phyloP scores from a whole-genome alignment of 352 stramenopile species.

The Stramenopiles sp. region DNA sequence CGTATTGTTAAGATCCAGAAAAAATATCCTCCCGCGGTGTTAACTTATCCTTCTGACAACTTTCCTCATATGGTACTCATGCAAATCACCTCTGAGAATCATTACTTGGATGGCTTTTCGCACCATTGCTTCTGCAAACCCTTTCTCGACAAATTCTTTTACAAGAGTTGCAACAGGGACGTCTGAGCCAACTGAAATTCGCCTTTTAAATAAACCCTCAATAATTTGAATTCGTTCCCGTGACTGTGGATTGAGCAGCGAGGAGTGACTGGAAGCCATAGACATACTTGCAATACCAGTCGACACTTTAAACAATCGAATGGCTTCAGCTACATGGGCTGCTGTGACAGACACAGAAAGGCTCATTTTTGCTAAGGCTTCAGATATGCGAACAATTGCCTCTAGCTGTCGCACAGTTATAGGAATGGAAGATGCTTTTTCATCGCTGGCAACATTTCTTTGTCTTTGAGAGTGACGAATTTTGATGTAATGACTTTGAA shows the following conservation, averaged over 20 bases:
- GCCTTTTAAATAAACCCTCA: slow-evolving; percentile 44
- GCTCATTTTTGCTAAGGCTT: slow-evolving; percentile 94
- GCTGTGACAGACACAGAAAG: slow-evolving; percentile 52
- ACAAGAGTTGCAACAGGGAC: slow-evolving; percentile 42
- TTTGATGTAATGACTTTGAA: slow-evolving; percentile 89
- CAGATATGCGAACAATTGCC: slow-evolving; percentile 84
- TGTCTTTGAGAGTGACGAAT: slow-evolving; percentile 85
- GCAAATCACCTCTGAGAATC: slow-evolving; percentile 37
- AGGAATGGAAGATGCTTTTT: slow-evolving; percentile 57
- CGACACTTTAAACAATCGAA: slow-evolving; percentile 91
- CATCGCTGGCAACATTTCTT: slow-evolving; percentile 29
- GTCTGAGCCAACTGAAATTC: slow-evolving; percentile 35
- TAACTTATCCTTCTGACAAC: background rate
- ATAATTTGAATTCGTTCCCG: slow-evolving; percentile 40
- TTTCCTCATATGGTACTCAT: slow-evolving; percentile 24
- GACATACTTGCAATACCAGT: slow-evolving; percentile 89
- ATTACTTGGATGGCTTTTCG: slow-evolving; percentile 39
- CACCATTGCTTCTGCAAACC: slow-evolving; percentile 39
- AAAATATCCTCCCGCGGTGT: background rate
- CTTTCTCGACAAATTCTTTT: slow-evolving; percentile 40
- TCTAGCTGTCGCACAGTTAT: slow-evolving; percentile 97
- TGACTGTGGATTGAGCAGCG: background rate
- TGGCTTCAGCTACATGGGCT: slow-evolving; percentile 82
- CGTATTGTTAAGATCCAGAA: background rate
- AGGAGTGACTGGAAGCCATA: slow-evolving; percentile 27